Evolutionary conservation across 805 yeast genomes (phyloP).

Genomic region (Spathaspora girioi): DNA sequence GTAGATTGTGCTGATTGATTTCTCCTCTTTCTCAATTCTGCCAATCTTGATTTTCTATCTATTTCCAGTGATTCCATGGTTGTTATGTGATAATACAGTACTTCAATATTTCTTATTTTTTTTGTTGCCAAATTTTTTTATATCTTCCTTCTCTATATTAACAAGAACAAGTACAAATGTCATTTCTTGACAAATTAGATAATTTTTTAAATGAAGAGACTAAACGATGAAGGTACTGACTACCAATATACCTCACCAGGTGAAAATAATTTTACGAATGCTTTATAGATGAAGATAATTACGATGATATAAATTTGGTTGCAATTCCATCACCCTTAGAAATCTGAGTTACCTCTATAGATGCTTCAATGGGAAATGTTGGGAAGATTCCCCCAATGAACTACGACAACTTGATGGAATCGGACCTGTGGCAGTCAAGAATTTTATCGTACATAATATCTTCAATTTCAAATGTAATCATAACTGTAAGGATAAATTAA

Average conservation of each 20-base stretch:
- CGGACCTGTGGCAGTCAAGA: constrained; percentile 38
- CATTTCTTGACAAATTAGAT: not conserved
- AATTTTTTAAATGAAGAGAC: not conserved
- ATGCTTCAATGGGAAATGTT: constrained; percentile 41
- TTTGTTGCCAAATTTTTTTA: not conserved
- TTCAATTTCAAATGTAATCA: constrained; percentile 37
- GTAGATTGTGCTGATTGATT: not conserved
- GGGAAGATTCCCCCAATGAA: constrained; percentile 47
- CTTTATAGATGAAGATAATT: not conserved
- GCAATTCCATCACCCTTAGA: constrained; percentile 31
- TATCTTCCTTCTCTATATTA: not conserved
- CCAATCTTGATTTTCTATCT: constrained; percentile 18
- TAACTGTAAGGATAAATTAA: constrained; percentile 33
- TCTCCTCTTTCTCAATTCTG: constrained; percentile 12
- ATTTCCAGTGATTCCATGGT: not conserved
- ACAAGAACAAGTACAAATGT: not conserved
- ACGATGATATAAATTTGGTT: not conserved
- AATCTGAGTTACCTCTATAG: constrained; percentile 36
- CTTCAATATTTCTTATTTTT: not conserved
- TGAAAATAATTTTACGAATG: not conserved
- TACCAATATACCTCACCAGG: not conserved
- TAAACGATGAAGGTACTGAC: not conserved
- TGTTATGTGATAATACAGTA: not conserved
- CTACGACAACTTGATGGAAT: constrained; percentile 48
- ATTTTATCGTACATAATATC: constrained; percentile 34